Base-by-base conservation (phyloP, 345 rosid genomes). In the Sisymbrium irio region DNA sequence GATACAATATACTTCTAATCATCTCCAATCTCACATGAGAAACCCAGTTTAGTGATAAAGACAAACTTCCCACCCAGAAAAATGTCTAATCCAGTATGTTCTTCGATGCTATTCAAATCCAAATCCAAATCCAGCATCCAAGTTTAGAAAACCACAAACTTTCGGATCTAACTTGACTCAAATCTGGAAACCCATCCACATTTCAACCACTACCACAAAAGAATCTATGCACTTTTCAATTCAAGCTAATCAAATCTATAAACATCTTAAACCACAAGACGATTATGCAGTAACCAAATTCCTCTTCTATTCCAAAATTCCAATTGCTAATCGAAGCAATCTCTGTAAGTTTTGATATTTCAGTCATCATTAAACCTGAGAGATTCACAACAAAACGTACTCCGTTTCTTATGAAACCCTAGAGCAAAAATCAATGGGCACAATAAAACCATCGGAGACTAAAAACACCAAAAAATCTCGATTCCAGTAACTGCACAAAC, bases 401-500 rank as follows among this genome's bases (percentile, higher is more conserved):
- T 37, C 32, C 6, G 30, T 15, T 15, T 60, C 56, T 40, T 50
- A 51, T 37, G 36, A 75, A 70, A 71, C 80, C 76, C 80, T 77
- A 71, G 72, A 57, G 49, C 68, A 58, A 46, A 44, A 71, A 71
- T 33, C 60, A 11, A 68, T 61, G 14, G 15, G 4, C 63, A 75
- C 37, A 75, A 39, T n/a, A 67, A 11, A 11, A 51, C 58, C 28
- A 75, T 45, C 42, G 70, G 37, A 70, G 71, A 46, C 71, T 45
- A 77, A 19, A 22, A 70, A 28, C 65, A 69, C 41, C 57, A 57
- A 50, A 42, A 69, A 63, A 11, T 33, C 3, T 27, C 4, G 25
- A 71, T 71, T 71, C 77, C 69, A 65, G 42, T 39, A 47, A 77
- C n/a, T 32, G 17, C 76, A 77, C 25, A 77, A 47, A 57, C 76